Conservation (phyloP, 345 rosid species). For the Rhizophora mangle region DNA sequence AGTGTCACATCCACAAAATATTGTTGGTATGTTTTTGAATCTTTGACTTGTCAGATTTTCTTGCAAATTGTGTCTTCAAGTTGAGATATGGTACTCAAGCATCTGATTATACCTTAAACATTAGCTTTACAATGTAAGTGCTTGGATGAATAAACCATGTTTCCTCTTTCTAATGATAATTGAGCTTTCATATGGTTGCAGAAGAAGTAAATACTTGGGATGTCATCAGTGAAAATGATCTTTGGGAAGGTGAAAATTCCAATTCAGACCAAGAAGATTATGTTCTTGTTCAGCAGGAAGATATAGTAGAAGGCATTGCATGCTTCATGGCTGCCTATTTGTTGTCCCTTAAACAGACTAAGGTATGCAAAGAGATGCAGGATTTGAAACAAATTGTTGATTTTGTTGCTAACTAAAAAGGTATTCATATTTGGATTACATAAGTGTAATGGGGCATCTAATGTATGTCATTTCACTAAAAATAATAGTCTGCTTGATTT, state of each 20-base stretch:
- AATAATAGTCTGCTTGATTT: too few relatives aligned
- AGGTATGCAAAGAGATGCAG: constrained; percentile 43
- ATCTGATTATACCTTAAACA: constrained; percentile 8
- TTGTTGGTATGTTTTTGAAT: constrained; percentile 35
- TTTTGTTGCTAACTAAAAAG: not conserved
- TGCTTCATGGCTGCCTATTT: constrained; percentile 92
- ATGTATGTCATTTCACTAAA: too few relatives aligned
- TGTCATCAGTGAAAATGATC: constrained; percentile 64
- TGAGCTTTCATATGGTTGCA: constrained; percentile 26
- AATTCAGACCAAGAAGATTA: constrained; percentile 65
- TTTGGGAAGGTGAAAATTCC: constrained; percentile 53
- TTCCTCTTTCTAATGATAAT: constrained; percentile 4
- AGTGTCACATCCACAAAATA: constrained; percentile 40
- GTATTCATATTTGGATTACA: too few relatives aligned
- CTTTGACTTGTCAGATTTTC: not conserved
- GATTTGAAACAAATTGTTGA: not conserved
- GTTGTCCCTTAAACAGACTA: constrained; percentile 78
- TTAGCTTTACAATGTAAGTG: constrained; percentile 1
- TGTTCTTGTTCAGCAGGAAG: constrained; percentile 90
- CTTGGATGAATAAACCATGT: constrained; percentile 1
- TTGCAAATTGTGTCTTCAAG: not conserved
- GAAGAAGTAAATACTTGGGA: constrained; percentile 90
- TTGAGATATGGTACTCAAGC: not conserved
- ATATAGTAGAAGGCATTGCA: constrained; percentile 89
- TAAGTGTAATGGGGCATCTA: too few relatives aligned